Conservation (phyloP, 2,329 filamentous ascomycete species). For the Xenoacremonium recifei region DNA sequence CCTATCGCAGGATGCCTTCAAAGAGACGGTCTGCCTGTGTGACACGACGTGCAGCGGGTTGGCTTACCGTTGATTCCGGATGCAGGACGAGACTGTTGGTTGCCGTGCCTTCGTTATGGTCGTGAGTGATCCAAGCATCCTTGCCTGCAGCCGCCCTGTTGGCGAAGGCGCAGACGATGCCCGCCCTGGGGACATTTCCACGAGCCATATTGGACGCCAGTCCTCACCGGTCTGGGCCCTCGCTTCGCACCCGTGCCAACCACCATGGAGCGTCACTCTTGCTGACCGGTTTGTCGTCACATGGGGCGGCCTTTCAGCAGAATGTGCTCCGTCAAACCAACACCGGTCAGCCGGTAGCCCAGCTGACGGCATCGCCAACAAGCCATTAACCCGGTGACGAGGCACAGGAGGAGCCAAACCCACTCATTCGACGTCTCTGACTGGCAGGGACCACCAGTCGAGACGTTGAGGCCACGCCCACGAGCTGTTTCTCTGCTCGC, state of each 20-base stretch:
- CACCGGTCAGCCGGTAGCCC: conserved; percentile 18
- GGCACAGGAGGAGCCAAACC: too few relatives aligned
- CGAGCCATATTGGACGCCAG: conserved; percentile 18
- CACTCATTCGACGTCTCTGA: too few relatives aligned
- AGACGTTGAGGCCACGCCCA: too few relatives aligned
- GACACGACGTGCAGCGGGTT: background rate
- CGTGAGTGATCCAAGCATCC: too few relatives aligned
- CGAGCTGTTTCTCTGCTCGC: too few relatives aligned
- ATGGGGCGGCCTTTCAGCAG: conserved; percentile 17
- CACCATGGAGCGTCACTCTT: conserved; percentile 26
- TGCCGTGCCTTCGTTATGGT: too few relatives aligned
- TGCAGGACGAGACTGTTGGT: too few relatives aligned
- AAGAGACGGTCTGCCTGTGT: background rate
- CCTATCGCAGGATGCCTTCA: background rate
- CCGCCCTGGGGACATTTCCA: too few relatives aligned
- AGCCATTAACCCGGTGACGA: too few relatives aligned
- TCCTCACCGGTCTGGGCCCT: conserved; percentile 27
- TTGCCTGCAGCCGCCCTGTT: too few relatives aligned
- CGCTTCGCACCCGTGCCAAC: conserved; percentile 23
- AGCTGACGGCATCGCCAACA: conserved; percentile 1
- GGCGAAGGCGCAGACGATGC: too few relatives aligned
- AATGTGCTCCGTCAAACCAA: conserved; percentile 7
- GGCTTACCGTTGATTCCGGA: background rate
- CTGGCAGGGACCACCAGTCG: too few relatives aligned
- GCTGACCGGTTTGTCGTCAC: conserved; percentile 22